These are phyloP conservation scores for Teunomyces aglyptinius DNA, from an alignment of 805 yeast genomes.

Conservation along the genomic window DNA sequence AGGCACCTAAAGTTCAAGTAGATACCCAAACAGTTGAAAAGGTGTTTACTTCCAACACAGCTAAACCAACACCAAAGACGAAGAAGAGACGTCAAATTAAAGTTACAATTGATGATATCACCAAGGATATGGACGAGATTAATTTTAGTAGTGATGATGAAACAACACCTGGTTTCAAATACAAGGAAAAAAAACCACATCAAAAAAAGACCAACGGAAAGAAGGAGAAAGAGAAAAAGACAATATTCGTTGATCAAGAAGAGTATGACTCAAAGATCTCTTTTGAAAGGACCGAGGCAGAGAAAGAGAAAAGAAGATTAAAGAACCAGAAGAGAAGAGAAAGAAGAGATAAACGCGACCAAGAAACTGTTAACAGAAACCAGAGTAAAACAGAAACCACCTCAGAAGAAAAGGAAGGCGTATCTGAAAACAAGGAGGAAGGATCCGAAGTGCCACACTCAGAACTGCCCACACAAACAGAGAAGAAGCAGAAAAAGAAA, in stretches of 20 bases:
- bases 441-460: neutral
- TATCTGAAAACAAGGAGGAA: conserved; percentile 2
- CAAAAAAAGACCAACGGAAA: conserved; percentile 6
- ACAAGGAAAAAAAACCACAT: conserved; percentile 1
- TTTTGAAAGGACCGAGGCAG: conserved; percentile 9
- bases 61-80: conserved; percentile 5
- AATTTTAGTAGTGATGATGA: conserved; percentile 24
- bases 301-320: conserved; percentile 14
- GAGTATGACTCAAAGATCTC: neutral
- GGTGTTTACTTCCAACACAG: neutral
- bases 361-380: neutral
- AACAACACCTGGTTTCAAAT: conserved; percentile 1
- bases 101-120: conserved; percentile 22
- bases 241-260: conserved; percentile 12
- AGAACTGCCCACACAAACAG: neutral
- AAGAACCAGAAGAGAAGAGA: conserved; percentile 17
- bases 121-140: conserved; percentile 26
- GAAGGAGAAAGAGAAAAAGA: conserved; percentile 10
- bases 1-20: neutral
- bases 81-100: conserved; percentile 6
- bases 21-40: neutral
- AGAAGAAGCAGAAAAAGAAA: conserved; percentile 1
- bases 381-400: neutral
- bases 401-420: neutral
- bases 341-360: conserved; percentile 13